phyloP scores from a whole-genome alignment of 805 yeast genomes.

The Cyberlindnera subsufficiens region DNA sequence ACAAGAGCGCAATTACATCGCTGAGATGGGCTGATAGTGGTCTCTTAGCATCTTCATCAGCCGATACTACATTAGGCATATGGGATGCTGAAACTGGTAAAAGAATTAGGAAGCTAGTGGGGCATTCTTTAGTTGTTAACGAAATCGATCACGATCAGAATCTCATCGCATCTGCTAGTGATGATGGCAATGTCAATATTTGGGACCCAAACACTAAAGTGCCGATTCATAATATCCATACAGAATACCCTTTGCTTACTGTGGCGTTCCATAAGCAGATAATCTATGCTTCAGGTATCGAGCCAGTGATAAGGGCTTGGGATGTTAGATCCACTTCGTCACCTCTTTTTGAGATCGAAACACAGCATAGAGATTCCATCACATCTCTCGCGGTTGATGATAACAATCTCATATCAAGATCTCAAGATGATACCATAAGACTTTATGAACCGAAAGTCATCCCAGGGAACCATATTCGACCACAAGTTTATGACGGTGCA shows the following conservation, averaged over 20 bases:
- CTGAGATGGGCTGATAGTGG: slow-evolving; percentile 49
- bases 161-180: slow-evolving; percentile 49
- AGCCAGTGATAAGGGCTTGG: slow-evolving; percentile 53
- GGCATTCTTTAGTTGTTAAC: slow-evolving; percentile 50
- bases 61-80: slow-evolving; percentile 54
- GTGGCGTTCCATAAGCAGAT: slow-evolving; percentile 37
- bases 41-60: slow-evolving; percentile 44
- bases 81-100: slow-evolving; percentile 59
- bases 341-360: slow-evolving; percentile 40
- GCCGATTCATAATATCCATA: slow-evolving; percentile 32
- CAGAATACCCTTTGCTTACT: slow-evolving; percentile 56
- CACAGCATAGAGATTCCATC: slow-evolving; percentile 43
- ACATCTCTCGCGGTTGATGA: slow-evolving; percentile 50
- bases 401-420: slow-evolving; percentile 40
- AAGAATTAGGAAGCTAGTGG: slow-evolving; percentile 47
- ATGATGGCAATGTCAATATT: slow-evolving; percentile 51
- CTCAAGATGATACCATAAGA: slow-evolving; percentile 52
- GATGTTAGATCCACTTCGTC: slow-evolving; percentile 42
- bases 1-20: slow-evolving; percentile 60
- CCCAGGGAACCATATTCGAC: slow-evolving; percentile 35
- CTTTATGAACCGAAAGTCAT: slow-evolving; percentile 44
- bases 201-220: slow-evolving; percentile 64
- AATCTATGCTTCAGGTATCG: slow-evolving; percentile 61
- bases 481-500: slow-evolving; percentile 52
- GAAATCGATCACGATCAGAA: slow-evolving; percentile 37